phyloP scores from a whole-genome alignment of 1,139 yeast species.

The Yamadazyma conglobata region DNA sequence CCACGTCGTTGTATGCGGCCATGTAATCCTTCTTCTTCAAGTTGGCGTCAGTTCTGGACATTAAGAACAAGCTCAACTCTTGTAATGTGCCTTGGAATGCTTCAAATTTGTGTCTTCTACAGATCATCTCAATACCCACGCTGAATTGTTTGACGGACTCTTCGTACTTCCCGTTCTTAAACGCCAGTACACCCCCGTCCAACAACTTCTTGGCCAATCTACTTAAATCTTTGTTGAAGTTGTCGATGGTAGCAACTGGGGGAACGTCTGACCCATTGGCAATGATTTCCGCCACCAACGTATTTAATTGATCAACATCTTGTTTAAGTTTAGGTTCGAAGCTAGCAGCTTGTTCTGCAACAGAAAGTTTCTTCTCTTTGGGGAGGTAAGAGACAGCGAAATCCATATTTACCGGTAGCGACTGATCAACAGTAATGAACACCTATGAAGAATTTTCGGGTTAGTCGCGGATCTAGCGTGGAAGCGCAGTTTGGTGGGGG shows the following conservation, averaged over 20 bases:
- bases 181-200: conserved; percentile 64
- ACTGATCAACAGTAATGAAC: no score
- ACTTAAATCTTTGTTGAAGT: conserved; percentile 55
- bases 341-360: conserved; percentile 21
- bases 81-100: conserved; percentile 75
- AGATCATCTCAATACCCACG: conserved; percentile 78
- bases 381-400: conserved; percentile 22
- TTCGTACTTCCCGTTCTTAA: conserved; percentile 56
- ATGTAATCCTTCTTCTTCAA: conserved; percentile 61
- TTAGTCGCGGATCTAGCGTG: no score
- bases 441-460: no score
- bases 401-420: no score
- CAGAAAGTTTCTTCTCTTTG: conserved; percentile 24
- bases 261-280: conserved; percentile 64
- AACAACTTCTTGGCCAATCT: conserved; percentile 70
- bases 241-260: conserved; percentile 56
- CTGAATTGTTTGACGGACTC: conserved; percentile 75
- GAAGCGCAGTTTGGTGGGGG: no score
- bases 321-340: conserved; percentile 30
- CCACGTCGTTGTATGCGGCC: conserved; percentile 80
- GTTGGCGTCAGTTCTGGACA: conserved; percentile 82
- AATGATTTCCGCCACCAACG: conserved; percentile 56
- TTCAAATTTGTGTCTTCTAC: conserved; percentile 83
- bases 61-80: conserved; percentile 68
- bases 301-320: conserved; percentile 63